Percentiles rank a stretch among this genome's conserved stretches.
Conservation (phyloP, 2,329 filamentous ascomycete genomes). For the Fusarium sublunatum region DNA sequence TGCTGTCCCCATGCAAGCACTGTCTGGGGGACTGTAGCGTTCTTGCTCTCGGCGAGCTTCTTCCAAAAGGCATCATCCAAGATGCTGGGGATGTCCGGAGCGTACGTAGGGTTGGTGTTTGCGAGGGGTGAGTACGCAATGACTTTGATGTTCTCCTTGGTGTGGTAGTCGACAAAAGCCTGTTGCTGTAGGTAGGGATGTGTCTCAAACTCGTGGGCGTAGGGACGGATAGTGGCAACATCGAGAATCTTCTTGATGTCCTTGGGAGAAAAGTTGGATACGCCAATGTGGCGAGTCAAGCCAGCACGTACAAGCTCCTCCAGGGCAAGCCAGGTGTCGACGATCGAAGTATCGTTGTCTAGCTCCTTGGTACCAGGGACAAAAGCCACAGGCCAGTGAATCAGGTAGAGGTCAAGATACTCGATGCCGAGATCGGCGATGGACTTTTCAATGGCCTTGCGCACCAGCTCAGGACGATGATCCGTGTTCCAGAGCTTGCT, state of each 20-base stretch:
- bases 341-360: conserved; percentile 36
- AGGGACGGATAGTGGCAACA: conserved; percentile 45
- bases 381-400: conserved; percentile 47
- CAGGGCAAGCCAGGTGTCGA: conserved; percentile 50
- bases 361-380: conserved; percentile 34
- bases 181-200: conserved; percentile 67
- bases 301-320: conserved; percentile 43
- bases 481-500: conserved; percentile 53
- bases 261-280: conserved; percentile 67
- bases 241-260: conserved; percentile 59
- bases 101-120: conserved; percentile 39
- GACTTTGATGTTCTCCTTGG: conserved; percentile 45
- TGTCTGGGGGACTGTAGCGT: conserved; percentile 38
- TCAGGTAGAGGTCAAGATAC: conserved; percentile 50
- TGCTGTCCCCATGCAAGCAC: conserved; percentile 42
- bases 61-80: conserved; percentile 37
- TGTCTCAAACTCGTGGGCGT: conserved; percentile 58
- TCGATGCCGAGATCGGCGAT: conserved; percentile 48
- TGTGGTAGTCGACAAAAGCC: conserved; percentile 44
- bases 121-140: conserved; percentile 42
- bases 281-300: conserved; percentile 55
- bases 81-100: conserved; percentile 35
- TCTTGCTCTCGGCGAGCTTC: conserved; percentile 29
- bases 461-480: conserved; percentile 46
- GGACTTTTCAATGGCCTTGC: conserved; percentile 46